Conservation (phyloP, 177 flowering plant genomes). For the Vitis hybrid region DNA sequence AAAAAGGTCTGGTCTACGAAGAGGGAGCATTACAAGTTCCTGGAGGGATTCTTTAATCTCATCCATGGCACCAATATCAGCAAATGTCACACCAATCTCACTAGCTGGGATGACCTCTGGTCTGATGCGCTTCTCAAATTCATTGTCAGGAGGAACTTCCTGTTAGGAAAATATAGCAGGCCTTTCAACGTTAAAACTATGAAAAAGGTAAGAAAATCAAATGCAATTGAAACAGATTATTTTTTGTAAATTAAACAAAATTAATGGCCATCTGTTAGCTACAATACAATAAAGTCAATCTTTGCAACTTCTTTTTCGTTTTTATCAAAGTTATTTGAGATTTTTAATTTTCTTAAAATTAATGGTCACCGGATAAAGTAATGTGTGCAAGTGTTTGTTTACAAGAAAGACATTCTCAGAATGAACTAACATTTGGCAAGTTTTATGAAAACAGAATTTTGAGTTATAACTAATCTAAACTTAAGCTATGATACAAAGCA, state of each 20-base stretch:
- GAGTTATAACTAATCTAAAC: too few relatives aligned
- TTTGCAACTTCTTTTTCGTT: too few relatives aligned
- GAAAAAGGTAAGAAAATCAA: background rate
- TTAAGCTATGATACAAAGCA: too few relatives aligned
- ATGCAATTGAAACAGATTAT: background rate
- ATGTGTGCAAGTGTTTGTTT: too few relatives aligned
- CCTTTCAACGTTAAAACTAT: background rate
- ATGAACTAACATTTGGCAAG: too few relatives aligned
- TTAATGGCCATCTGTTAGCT: too few relatives aligned
- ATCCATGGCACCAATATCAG: constrained; percentile 89
- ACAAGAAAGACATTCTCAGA: too few relatives aligned
- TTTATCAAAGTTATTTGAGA: too few relatives aligned
- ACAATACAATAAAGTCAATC: too few relatives aligned
- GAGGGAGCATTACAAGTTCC: constrained; percentile 96
- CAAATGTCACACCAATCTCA: constrained; percentile 83
- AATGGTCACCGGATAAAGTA: too few relatives aligned
- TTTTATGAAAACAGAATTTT: too few relatives aligned
- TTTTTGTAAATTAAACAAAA: background rate
- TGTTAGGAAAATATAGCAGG: constrained; percentile 15
- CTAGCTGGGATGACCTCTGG: constrained; percentile 92
- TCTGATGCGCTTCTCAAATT: constrained; percentile 94
- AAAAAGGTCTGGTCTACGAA: constrained; percentile 88
- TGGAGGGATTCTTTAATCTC: constrained; percentile 92
- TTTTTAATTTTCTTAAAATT: too few relatives aligned
- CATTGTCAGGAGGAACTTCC: constrained; percentile 89